phyloP scores from a whole-genome alignment of 148 eudicot genomes.

The Diospyros kaki region DNA sequence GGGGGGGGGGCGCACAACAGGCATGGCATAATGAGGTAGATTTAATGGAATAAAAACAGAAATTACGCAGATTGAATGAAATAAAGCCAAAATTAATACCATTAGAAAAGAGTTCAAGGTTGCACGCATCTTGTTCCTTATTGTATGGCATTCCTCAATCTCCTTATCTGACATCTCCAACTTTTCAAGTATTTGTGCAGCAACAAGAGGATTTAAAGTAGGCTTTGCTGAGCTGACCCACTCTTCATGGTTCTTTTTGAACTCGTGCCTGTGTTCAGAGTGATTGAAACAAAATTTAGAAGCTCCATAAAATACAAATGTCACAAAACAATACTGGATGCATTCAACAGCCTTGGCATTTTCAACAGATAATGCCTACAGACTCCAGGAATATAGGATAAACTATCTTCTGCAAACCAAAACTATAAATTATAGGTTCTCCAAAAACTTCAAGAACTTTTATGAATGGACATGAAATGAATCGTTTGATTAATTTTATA shows the following conservation, averaged over 20 bases:
- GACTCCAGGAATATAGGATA: background rate
- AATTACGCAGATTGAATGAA: background rate
- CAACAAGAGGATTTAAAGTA: conserved; percentile 45
- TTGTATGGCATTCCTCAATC: conserved; percentile 45
- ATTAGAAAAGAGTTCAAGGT: conserved; percentile 73
- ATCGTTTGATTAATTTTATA: background rate
- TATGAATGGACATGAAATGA: background rate
- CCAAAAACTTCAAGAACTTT: background rate
- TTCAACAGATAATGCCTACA: background rate
- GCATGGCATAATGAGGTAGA: background rate
- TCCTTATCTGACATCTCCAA: conserved; percentile 44
- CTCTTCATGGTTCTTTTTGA: conserved; percentile 62
- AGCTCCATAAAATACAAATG: background rate
- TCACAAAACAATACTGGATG: background rate
- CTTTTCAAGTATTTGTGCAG: conserved; percentile 35
- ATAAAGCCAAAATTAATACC: conserved; percentile 35
- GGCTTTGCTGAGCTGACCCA: conserved; percentile 78
- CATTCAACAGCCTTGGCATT: background rate
- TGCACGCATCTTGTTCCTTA: conserved; percentile 70
- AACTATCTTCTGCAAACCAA: background rate
- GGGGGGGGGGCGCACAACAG: background rate
- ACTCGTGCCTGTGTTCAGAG: conserved; percentile 59
- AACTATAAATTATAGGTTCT: background rate
- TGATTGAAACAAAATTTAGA: background rate
- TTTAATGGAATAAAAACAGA: background rate